These are phyloP conservation scores for Pythium periplocum DNA, from an alignment of 352 stramenopile genomes.

Conservation along the genomic window DNA sequence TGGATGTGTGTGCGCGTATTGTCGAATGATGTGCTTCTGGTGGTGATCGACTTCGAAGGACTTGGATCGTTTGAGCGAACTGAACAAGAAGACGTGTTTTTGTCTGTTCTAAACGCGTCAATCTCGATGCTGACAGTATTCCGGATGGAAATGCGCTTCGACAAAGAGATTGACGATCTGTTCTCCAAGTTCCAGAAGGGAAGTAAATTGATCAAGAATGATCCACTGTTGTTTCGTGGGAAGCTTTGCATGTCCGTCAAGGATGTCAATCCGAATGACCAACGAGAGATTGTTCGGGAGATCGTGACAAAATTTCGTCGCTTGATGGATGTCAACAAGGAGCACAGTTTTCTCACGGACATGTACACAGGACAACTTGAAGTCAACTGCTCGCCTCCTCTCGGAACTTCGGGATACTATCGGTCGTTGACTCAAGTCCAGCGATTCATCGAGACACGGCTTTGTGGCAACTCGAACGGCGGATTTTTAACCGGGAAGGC, in stretches of 20 bases:
- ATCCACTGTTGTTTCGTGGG: constrained; percentile 49
- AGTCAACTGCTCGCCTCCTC: constrained; percentile 63
- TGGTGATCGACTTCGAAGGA: constrained; percentile 77
- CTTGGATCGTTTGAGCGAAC: constrained; percentile 67
- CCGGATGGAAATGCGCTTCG: constrained; percentile 69
- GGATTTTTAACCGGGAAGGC: constrained; percentile 32
- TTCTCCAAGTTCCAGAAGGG: constrained; percentile 71
- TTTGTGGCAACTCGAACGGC: constrained; percentile 17
- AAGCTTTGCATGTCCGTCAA: constrained; percentile 69
- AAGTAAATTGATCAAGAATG: constrained; percentile 50
- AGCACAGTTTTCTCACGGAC: constrained; percentile 59
- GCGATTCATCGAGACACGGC: constrained; percentile 24
- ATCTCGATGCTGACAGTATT: constrained; percentile 74
- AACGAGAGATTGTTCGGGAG: constrained; percentile 34
- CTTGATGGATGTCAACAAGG: constrained; percentile 39
- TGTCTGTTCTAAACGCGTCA: constrained; percentile 67
- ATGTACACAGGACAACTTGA: constrained; percentile 57
- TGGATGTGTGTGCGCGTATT: constrained; percentile 58
- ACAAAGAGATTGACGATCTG: constrained; percentile 69
- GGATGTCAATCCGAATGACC: constrained; percentile 68
- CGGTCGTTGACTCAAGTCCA: constrained; percentile 38
- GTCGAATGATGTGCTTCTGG: constrained; percentile 34
- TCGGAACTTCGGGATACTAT: constrained; percentile 66
- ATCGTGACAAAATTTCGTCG: constrained; percentile 51
- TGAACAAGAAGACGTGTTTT: constrained; percentile 71